phyloP scores from a whole-genome alignment of 495 filamentous ascomycete species.

The Aspergillus sclerotioniger region DNA sequence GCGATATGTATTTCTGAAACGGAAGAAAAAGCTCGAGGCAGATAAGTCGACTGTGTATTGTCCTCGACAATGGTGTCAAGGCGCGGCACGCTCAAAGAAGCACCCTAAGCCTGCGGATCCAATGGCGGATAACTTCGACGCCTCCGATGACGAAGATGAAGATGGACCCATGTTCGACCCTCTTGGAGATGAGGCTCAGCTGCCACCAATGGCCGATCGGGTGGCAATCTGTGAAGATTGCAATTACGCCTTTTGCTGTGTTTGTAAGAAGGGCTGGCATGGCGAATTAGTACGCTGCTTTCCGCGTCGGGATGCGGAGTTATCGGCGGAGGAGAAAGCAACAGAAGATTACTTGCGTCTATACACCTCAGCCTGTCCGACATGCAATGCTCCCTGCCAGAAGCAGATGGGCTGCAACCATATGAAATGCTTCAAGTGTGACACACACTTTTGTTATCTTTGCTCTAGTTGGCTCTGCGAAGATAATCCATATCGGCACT shows the following conservation, averaged over 20 bases:
- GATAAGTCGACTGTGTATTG: constrained; percentile 94
- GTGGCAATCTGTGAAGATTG: constrained; percentile 88
- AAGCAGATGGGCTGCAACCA: constrained; percentile 97
- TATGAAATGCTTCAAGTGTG: constrained; percentile 90
- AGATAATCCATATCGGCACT: constrained; percentile 83
- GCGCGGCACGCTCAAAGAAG: constrained; percentile 77
- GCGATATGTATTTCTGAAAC: constrained; percentile 84
- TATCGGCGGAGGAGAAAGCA: constrained; percentile 80
- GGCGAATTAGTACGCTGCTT: constrained; percentile 71
- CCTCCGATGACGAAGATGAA: constrained; percentile 45
- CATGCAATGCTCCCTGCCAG: constrained; percentile 78
- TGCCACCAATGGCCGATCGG: constrained; percentile 53
- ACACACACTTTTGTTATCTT: constrained; percentile 93
- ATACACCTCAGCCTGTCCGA: constrained; percentile 88
- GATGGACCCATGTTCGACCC: constrained; percentile 30
- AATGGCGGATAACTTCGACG: constrained; percentile 49
- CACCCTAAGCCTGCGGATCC: constrained; percentile 63
- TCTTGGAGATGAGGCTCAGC: constrained; percentile 32
- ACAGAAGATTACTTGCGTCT: constrained; percentile 74
- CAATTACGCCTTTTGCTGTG: constrained; percentile 83
- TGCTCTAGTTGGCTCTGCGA: constrained; percentile 83
- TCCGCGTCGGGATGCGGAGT: constrained; percentile 57
- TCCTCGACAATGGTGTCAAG: constrained; percentile 90
- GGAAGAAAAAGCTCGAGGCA: constrained; percentile 85
- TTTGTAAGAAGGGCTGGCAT: constrained; percentile 80